These are phyloP conservation scores for Rhododendron williamsianum DNA, from an alignment of 148 eudicot genomes.

Conservation along the genomic window DNA sequence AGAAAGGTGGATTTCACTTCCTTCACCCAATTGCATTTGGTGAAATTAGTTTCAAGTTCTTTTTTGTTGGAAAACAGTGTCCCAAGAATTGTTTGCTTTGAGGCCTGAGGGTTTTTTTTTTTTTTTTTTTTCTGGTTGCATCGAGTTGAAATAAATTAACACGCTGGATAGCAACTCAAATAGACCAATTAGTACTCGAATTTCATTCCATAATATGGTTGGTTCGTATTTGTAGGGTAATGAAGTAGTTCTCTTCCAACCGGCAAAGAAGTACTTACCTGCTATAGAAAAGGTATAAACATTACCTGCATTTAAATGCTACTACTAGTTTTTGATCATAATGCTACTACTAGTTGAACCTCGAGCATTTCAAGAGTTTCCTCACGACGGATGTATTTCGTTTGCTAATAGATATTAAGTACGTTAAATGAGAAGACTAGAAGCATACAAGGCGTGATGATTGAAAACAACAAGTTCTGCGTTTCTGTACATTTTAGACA, in stretches of 20 bases:
- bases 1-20: slow-evolving; percentile 22
- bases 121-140: neutral
- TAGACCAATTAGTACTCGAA: neutral
- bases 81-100: neutral
- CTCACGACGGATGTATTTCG: neutral
- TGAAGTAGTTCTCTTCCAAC: slow-evolving; percentile 51
- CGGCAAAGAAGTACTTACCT: slow-evolving; percentile 49
- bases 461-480: slow-evolving; percentile 63
- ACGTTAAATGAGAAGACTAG: slow-evolving; percentile 34
- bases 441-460: slow-evolving; percentile 37
- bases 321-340: too few species aligned
- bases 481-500: slow-evolving; percentile 59
- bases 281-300: slow-evolving; percentile 37
- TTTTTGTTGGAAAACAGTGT: neutral
- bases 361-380: neutral
- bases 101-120: neutral
- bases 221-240: slow-evolving; percentile 34
- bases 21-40: neutral
- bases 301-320: neutral
- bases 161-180: neutral
- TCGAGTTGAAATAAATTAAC: neutral
- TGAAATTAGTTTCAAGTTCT: neutral
- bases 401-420: slow-evolving; percentile 28
- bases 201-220: neutral
- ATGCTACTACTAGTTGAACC: neutral